Conservation (phyloP, 345 rosid species). For the Clausena lansium region DNA sequence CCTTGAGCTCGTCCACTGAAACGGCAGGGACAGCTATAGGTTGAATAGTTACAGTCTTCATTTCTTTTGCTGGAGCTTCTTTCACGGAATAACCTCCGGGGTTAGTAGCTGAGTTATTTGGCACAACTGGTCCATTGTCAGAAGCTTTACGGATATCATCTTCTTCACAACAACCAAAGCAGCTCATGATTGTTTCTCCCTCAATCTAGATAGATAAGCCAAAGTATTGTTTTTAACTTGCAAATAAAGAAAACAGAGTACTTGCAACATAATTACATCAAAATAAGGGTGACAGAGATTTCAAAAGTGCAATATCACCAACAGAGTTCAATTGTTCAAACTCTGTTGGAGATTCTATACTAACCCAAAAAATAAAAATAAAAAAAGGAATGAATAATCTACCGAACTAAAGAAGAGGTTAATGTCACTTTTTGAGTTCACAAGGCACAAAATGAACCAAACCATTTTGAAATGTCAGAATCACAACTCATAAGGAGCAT, state of each 20-base stretch:
- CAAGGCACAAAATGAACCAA: neutral
- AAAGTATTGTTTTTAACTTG: neutral
- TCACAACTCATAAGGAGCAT: neutral
- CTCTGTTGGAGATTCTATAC: neutral
- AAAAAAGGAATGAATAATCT: no score
- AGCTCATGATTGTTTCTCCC: slow-evolving; percentile 50
- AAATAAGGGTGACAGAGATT: neutral
- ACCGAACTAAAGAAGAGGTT: neutral
- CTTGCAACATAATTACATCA: neutral
- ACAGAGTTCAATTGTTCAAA: neutral
- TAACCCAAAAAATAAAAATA: no score
- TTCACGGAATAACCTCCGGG: slow-evolving; percentile 40
- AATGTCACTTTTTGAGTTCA: neutral
- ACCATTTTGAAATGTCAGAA: neutral
- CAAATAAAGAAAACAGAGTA: neutral
- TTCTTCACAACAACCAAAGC: slow-evolving; percentile 67
- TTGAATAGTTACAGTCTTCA: neutral
- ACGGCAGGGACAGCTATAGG: slow-evolving; percentile 60
- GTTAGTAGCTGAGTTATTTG: slow-evolving; percentile 47
- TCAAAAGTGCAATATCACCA: neutral
- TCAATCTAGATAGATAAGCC: neutral
- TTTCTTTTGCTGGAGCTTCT: slow-evolving; percentile 30
- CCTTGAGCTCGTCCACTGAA: slow-evolving; percentile 62
- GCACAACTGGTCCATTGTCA: slow-evolving; percentile 45
- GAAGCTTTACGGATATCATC: slow-evolving; percentile 50